phyloP scores from a whole-genome alignment of 2,329 filamentous ascomycete genomes.

The Botrytis fabae region DNA sequence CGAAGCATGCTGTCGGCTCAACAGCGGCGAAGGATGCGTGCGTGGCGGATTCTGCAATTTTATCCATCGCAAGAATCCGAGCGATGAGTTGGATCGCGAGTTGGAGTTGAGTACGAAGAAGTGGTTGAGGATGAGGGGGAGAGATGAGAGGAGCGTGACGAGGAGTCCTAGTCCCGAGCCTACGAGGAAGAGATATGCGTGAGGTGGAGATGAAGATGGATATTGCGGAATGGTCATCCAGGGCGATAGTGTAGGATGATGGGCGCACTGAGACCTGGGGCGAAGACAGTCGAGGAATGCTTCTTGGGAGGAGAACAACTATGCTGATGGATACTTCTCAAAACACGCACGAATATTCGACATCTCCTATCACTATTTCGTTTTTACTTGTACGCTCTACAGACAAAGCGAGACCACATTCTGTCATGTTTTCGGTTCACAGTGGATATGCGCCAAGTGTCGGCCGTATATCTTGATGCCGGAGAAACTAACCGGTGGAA shows the following conservation, averaged over 20 bases:
- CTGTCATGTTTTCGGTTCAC: not conserved
- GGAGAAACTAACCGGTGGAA: not conserved
- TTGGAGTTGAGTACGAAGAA: conserved; percentile 90
- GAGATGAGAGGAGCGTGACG: conserved; percentile 78
- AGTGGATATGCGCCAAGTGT: not conserved
- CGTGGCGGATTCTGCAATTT: conserved; percentile 99
- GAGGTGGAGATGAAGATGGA: not conserved
- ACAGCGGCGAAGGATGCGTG: conserved; percentile 92
- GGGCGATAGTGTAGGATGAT: not conserved
- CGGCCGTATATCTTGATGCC: not conserved
- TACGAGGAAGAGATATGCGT: conserved; percentile 65
- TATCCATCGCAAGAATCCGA: conserved; percentile 95
- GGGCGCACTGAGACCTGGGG: not conserved
- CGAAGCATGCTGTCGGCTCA: conserved; percentile 94
- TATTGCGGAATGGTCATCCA: not conserved
- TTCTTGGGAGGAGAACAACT: not conserved
- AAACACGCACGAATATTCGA: not conserved
- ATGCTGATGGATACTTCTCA: not conserved
- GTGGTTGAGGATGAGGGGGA: conserved; percentile 83
- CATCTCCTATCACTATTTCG: not conserved
- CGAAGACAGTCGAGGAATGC: not conserved
- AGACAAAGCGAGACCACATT: not conserved
- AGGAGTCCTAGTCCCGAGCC: conserved; percentile 87
- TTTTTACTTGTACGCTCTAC: not conserved
- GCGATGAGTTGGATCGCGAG: conserved; percentile 83